phyloP scores from a whole-genome alignment of 176 grass and related monocot genomes.

The Zoysia pacifica region DNA sequence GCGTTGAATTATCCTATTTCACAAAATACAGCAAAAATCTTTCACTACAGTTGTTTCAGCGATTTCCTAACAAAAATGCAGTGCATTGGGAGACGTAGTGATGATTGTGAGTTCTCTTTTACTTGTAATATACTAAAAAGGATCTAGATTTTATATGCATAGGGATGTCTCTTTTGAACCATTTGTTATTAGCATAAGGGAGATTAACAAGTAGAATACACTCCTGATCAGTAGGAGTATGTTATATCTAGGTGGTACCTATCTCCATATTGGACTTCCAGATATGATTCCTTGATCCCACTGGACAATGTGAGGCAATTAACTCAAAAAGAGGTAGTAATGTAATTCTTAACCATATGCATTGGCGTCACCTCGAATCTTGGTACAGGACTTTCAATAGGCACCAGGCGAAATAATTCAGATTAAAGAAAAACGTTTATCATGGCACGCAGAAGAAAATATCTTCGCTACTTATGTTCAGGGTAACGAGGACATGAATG shows the following conservation, averaged over 20 bases:
- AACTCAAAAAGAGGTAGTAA: neutral
- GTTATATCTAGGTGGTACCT: neutral
- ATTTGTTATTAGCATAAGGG: neutral
- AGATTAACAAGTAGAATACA: neutral
- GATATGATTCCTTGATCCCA: conserved; percentile 19
- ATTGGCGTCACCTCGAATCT: neutral
- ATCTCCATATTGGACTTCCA: neutral
- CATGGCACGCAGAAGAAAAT: conserved; percentile 6
- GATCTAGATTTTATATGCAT: neutral
- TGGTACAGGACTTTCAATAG: conserved; percentile 6
- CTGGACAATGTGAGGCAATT: neutral
- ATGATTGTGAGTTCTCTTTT: neutral
- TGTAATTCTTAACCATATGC: neutral
- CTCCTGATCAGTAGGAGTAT: neutral
- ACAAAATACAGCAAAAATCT: neutral
- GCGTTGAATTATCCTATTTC: conserved; percentile 15
- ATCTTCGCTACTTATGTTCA: neutral
- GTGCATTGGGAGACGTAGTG: neutral
- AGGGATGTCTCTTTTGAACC: conserved; percentile 3
- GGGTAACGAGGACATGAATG: no score
- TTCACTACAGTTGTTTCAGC: conserved; percentile 2
- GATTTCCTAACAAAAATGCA: conserved; percentile 20
- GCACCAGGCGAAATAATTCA: neutral
- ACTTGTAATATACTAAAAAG: neutral
- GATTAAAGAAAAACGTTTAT: neutral